Evolutionary conservation across 495 filamentous ascomycete species (phyloP), one percentile per base, ranked within the genome.

Genomic region (Podospora bellae-mahoneyi): DNA sequence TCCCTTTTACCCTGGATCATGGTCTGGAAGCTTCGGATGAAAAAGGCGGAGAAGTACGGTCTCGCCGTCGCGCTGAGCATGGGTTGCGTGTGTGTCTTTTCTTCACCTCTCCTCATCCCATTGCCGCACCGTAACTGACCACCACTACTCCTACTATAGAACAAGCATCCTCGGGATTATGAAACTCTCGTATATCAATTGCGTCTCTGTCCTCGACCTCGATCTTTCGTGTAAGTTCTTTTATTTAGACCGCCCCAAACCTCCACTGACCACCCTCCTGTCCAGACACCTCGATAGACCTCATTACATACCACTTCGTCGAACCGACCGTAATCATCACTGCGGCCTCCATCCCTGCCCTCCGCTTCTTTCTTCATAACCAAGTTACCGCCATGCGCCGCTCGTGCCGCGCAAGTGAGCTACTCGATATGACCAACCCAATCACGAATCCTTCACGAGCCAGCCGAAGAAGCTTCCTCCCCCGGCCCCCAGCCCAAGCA

Each of bases 1-100:
- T 63, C 67, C 3, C 13, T 70, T 5, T 64, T 77, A 19, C 74
- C 76, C 1, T 79, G 77, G 76, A 64, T 39, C 26, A 73, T 75
- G 4, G 64, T 79, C 0, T 74, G 69, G 73, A 67, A 69, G 1
- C 67, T 75, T 9, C 55, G 74, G 19, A 71, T 75, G 66, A 66
- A 54, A 57, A 71, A 10, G 19, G 20, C 65, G 1, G 74, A 77
- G 57, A 78, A 74, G 39, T 67, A 74, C 34, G 67, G 67, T 3
- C 64, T 77, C 13, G 71, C 63, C 4, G 13, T 73, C 18, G 73
- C 58, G 2, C 63, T 78, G 72, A 79, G 76, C 26, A 61, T 77
- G 15, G 77, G 77, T 0, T 48, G 72, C 15, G 44, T 74, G 77
- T 77, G 65, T 10, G 69, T 53, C 1, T 26, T 0, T 2, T 19